Percentiles rank a stretch among this genome's conserved stretches.
Evolutionary conservation across 768 basidiomycete genomes (phyloP).

Genomic region (Mrakia blollopis): DNA sequence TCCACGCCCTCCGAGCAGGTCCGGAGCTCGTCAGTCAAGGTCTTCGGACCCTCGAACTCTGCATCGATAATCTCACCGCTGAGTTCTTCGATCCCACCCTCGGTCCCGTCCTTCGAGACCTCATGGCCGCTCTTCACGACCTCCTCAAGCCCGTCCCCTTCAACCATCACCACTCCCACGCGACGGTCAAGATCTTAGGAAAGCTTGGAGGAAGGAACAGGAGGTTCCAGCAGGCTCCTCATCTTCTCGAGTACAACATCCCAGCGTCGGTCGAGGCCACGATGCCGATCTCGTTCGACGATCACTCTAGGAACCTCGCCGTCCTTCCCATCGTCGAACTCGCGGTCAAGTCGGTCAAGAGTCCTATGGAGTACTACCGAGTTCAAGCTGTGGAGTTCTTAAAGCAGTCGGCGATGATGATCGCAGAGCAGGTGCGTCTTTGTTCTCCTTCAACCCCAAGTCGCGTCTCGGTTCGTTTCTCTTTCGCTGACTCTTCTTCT

Average conservation of each 20-base stretch:
- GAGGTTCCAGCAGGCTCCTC: constrained; percentile 73
- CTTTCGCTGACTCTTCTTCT: background rate
- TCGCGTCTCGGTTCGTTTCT: background rate
- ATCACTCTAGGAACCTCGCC: constrained; percentile 59
- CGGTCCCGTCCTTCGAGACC: constrained; percentile 80
- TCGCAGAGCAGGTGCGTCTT: constrained; percentile 65
- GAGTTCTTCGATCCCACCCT: constrained; percentile 97
- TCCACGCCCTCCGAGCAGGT: constrained; percentile 77
- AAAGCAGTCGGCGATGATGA: constrained; percentile 63
- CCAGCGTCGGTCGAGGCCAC: constrained; percentile 63
- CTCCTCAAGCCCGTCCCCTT: constrained; percentile 81
- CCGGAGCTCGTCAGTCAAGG: constrained; percentile 92
- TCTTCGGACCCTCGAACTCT: constrained; percentile 91
- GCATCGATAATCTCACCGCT: constrained; percentile 95
- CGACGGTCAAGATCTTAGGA: constrained; percentile 90
- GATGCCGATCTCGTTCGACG: constrained; percentile 66
- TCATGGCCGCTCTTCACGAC: constrained; percentile 90
- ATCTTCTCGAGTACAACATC: constrained; percentile 64
- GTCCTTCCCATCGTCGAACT: constrained; percentile 62
- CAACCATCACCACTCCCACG: constrained; percentile 84
- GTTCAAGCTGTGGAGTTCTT: constrained; percentile 50
- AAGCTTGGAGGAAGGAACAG: constrained; percentile 94
- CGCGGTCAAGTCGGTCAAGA: constrained; percentile 60
- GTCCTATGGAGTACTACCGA: constrained; percentile 47
- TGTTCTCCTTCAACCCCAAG: background rate